A percentile compares a stretch with the other conserved stretches of the same genome.
Evolutionary conservation across 495 filamentous ascomycete species (phyloP).

Genomic region (Bathelium albidoporum): DNA sequence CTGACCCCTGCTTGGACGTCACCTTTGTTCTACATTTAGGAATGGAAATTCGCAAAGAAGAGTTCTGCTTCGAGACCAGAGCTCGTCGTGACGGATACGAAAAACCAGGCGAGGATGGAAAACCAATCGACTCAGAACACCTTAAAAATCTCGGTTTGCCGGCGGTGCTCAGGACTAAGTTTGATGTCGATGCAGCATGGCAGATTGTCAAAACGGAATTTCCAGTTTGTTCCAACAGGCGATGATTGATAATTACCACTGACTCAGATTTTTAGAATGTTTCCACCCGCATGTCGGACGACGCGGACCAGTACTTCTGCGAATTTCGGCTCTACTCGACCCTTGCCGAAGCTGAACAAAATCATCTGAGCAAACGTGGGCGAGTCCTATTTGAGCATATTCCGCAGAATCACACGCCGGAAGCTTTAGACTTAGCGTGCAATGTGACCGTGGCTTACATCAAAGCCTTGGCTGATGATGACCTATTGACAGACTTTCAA

Average conservation of each 20-base stretch:
- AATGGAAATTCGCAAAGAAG: not conserved
- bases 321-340: constrained; percentile 1
- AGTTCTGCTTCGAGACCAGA: not conserved
- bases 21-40: not conserved
- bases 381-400: not conserved
- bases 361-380: not conserved
- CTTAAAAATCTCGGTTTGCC: not conserved
- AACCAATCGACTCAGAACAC: not conserved
- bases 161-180: not conserved
- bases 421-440: not conserved
- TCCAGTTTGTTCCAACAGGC: not conserved
- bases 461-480: not conserved
- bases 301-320: not conserved
- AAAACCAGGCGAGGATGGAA: not conserved
- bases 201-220: not conserved
- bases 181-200: not conserved
- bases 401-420: not conserved
- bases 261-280: not conserved
- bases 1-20: not conserved
- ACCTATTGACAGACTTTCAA: not conserved
- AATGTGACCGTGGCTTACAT: not conserved
- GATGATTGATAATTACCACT: not conserved
- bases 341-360: constrained; percentile 1
- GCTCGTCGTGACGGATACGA: constrained; percentile 1
- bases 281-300: not conserved